Base-by-base conservation (phyloP, 768 basidiomycete genomes). In the Tephrocybe sp. region DNA sequence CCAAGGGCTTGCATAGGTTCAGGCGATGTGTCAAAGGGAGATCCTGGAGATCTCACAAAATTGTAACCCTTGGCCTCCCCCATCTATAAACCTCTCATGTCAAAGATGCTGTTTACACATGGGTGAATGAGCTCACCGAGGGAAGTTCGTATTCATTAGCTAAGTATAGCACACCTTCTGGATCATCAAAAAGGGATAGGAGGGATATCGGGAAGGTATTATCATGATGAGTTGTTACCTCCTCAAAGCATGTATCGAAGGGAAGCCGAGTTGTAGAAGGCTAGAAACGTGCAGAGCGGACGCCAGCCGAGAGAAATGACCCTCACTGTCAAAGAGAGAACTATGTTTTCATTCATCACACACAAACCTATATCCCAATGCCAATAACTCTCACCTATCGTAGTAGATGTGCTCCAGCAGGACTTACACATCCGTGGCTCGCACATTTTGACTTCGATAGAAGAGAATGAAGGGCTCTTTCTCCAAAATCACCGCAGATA, bases 371-470 rank as follows among this genome's bases (percentile, higher is more conserved):
- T 20, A 19, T 4, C 12, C 9, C 3, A 26, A 20, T 4, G 17
- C 20, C 9, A 17, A 23, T 34, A 32, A 31, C 34, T 78, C 83
- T 74, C 66, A 88, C 87, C 64, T 64, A 60, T 87, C 81, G 60
- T 86, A 81, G 61, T 89, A 88, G 26, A 89, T 60, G 65, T 86
- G 78, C 51, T 74, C 73, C n/a, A 89, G 66, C 42, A 89, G 63
- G 1, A 69, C 72, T 42, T 78, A 76, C 5, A 86, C 72, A 61
- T 88, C 85, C 38, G 64, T 60, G 14, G 69, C 65, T 34, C 59
- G 62, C 43, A 79, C 69, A 30, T 65, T 62, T 14, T 69, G 63
- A 39, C 72, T 65, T 22, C 60, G 62, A 41, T 78, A 76, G 36
- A 79, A 59, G 40, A 59, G 47, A 41, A 65, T 47, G 39, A 61